Percentiles rank a stretch among this genome's conserved stretches.
Evolutionary conservation across 2,329 filamentous ascomycete genomes (phyloP).

Genomic region (Botrytis paeoniae): DNA sequence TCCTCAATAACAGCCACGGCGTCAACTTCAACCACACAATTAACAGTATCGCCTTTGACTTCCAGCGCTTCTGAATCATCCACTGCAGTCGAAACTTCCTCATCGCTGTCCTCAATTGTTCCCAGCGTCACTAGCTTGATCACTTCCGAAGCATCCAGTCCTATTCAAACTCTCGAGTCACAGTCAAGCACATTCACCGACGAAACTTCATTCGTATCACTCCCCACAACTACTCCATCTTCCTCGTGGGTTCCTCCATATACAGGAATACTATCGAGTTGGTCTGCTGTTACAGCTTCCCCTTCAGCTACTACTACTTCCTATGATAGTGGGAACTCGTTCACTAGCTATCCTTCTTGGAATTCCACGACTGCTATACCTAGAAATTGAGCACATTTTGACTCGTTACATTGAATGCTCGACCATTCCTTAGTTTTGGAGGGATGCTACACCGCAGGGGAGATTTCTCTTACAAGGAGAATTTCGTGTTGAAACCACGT

Average conservation of each 20-base stretch:
- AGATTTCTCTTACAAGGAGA: background rate
- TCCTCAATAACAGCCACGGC: slow-evolving; percentile 4
- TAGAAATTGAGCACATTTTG: background rate
- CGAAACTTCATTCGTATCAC: slow-evolving; percentile 12
- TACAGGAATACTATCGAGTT: slow-evolving; percentile 9
- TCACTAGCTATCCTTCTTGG: slow-evolving; percentile 35
- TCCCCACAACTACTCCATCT: background rate
- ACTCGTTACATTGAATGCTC: background rate
- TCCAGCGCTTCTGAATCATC: background rate
- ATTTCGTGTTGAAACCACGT: background rate
- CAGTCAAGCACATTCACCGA: slow-evolving; percentile 2
- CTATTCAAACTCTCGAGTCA: background rate
- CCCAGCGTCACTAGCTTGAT: background rate
- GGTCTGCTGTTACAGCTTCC: slow-evolving; percentile 11
- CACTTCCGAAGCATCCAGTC: background rate
- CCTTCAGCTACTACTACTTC: slow-evolving; percentile 20
- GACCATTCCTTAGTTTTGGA: too few relatives aligned
- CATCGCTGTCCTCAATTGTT: background rate
- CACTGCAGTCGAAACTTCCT: background rate
- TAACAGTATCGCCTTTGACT: background rate
- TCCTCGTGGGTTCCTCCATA: slow-evolving; percentile 15
- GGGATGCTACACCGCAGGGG: background rate
- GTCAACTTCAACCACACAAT: background rate
- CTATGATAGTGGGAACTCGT: slow-evolving; percentile 37
- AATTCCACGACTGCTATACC: slow-evolving; percentile 23